Base-by-base conservation (phyloP, 2,329 filamentous ascomycete genomes). In the Penicillium vulpinum region DNA sequence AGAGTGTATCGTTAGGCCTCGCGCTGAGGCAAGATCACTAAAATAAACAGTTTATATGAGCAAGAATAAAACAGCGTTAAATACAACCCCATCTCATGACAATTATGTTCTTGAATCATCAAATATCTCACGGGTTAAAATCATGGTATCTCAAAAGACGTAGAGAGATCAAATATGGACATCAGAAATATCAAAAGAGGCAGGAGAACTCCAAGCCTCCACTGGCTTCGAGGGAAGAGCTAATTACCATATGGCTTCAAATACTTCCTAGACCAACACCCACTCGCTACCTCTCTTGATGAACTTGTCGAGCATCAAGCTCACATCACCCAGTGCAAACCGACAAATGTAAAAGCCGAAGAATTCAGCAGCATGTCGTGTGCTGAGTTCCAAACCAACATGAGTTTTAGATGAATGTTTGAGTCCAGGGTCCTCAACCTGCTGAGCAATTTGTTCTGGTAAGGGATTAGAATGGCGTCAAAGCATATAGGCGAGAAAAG, bases 341-440 rank as follows among this genome's bases (percentile, higher is more conserved):
- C 94, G 88, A 75, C 93, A 97, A 28, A 99, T 84, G 73, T 94
- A 97, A 75, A 99, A 97, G 16, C 89, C 92, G 73, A 99, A 99
- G 76, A 99, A 99, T 75, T 99, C 94, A 33, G 93, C 91, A 8
- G 93, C 94, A 73, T 97, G 93, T 39, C 93, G 86, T 35, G 92
- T 92, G 72, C 91, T 94, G 39, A 99, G 83, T 76, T 99, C 94
- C 33, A 99, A 84, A 10, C 94, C 94, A 51, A 99, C 92, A 71
- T 97, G 92, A 9, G 94, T 97, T 68, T 91, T 92, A 66, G 92
- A 93, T 18, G 91, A 92, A 75, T 94, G 91, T 65, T 90, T 90
- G 53, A 97, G 83, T 10, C 93, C 93, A 6, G 93, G 93, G 70
- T 97, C 93, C 72, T 97, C 93, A 45, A 97, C 92, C 79, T 97